Conservation (phyloP, 1,284 basidiomycete genomes). For the Leccinum pallidistipes region DNA sequence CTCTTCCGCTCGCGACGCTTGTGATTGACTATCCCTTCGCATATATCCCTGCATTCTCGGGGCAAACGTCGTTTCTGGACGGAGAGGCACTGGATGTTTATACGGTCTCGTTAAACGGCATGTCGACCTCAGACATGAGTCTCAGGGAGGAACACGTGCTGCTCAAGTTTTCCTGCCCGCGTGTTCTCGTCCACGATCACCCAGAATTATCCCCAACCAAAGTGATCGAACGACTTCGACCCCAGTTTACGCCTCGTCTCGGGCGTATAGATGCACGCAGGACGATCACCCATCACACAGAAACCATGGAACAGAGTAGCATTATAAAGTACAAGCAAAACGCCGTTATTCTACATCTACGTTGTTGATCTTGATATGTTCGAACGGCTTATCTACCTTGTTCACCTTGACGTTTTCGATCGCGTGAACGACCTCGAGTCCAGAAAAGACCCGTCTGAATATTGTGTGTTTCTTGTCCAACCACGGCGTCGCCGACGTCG, state of each 20-base stretch:
- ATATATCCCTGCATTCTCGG: conserved; percentile 44
- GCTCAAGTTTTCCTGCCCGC: conserved; percentile 46
- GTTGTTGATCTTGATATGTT: conserved; percentile 88
- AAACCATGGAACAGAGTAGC: conserved; percentile 42
- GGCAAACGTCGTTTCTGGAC: conserved; percentile 40
- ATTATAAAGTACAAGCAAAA: conserved; percentile 28
- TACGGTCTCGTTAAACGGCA: conserved; percentile 34
- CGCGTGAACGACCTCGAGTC: conserved; percentile 81
- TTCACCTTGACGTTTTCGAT: conserved; percentile 82
- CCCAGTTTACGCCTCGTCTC: conserved; percentile 26
- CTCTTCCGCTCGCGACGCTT: conserved; percentile 52
- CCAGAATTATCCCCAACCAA: conserved; percentile 19
- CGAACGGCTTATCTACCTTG: conserved; percentile 85
- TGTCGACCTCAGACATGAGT: background rate
- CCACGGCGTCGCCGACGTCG: conserved; percentile 94
- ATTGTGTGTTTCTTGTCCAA: conserved; percentile 96
- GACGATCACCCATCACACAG: conserved; percentile 31
- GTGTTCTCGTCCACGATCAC: conserved; percentile 19
- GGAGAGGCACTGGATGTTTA: conserved; percentile 49
- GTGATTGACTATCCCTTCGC: conserved; percentile 60
- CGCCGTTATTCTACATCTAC: conserved; percentile 59
- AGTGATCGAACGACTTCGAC: conserved; percentile 22
- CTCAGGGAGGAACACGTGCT: conserved; percentile 27
- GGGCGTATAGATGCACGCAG: conserved; percentile 11
- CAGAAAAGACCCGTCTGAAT: conserved; percentile 83